These are phyloP conservation scores for Ogataea dorogensis DNA, from an alignment of 805 yeast species.

Conservation along the genomic window DNA sequence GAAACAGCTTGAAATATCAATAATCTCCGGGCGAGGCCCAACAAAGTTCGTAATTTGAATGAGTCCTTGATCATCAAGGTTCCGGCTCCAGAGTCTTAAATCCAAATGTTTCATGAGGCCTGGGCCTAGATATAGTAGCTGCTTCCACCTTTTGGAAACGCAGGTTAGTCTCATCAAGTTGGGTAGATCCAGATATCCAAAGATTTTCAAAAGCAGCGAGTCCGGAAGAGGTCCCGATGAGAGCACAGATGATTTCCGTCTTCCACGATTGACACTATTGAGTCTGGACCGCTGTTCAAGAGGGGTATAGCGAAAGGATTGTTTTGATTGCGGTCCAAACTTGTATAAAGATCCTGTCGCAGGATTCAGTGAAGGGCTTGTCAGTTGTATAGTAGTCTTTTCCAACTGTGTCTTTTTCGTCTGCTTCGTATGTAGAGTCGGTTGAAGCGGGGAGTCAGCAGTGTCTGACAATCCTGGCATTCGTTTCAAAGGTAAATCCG, in stretches of 20 bases:
- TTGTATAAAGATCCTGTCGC: conserved; percentile 27
- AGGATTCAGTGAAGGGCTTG: conserved; percentile 30
- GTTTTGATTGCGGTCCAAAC: conserved; percentile 21
- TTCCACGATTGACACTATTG: conserved; percentile 40
- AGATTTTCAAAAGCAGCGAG: conserved; percentile 50
- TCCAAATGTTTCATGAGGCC: conserved; percentile 52
- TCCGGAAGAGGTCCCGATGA: conserved; percentile 63
- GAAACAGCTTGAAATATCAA: conserved; percentile 70
- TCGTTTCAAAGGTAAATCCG: neutral
- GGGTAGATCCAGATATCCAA: conserved; percentile 52
- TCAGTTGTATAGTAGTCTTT: conserved; percentile 13
- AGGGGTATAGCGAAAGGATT: conserved; percentile 50
- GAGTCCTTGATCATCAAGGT: conserved; percentile 56
- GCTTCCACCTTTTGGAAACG: conserved; percentile 69
- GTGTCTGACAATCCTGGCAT: too few species aligned
- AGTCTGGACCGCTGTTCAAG: conserved; percentile 53
- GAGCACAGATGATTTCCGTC: conserved; percentile 56
- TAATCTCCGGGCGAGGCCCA: conserved; percentile 59
- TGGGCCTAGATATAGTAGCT: conserved; percentile 56
- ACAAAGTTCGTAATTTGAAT: conserved; percentile 64
- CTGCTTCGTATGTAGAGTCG: neutral
- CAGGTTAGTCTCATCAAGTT: conserved; percentile 57
- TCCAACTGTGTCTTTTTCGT: neutral
- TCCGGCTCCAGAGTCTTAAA: conserved; percentile 59
- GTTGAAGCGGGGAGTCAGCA: too few species aligned